These are phyloP conservation scores for Paulownia fortunei DNA, from an alignment of 257 asterid genomes.

Conservation along the genomic window DNA sequence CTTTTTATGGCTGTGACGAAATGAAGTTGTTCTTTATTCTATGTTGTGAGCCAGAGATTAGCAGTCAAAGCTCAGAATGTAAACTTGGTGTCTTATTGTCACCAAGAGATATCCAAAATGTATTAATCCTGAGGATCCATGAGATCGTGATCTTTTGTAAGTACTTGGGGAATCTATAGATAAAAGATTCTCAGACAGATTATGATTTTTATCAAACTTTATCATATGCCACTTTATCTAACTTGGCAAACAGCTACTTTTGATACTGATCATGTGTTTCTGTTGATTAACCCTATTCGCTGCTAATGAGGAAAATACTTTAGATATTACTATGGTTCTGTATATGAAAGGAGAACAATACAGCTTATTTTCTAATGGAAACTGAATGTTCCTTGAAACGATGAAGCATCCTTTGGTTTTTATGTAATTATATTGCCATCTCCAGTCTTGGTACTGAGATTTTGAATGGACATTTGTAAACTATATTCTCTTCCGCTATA, in stretches of 20 bases:
- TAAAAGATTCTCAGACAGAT: neutral
- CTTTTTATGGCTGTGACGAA: too few relatives aligned
- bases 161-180: neutral
- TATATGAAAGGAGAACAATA: neutral
- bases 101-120: neutral
- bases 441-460: neutral
- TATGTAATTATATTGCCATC: neutral
- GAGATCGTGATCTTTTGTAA: neutral
- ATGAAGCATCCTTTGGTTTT: neutral
- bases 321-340: neutral
- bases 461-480: neutral
- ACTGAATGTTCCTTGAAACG: neutral
- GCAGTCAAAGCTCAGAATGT: too few relatives aligned
- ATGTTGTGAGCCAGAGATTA: neutral
- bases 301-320: neutral
- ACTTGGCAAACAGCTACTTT: neutral
- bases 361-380: neutral
- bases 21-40: too few relatives aligned
- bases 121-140: neutral
- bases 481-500: neutral
- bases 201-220: neutral
- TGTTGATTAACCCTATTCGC: constrained; percentile 12
- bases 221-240: neutral
- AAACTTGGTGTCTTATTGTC: neutral
- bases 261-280: neutral